Conservation (phyloP, 2,329 filamentous ascomycete genomes). For the Ilyonectria mors-panacis region DNA sequence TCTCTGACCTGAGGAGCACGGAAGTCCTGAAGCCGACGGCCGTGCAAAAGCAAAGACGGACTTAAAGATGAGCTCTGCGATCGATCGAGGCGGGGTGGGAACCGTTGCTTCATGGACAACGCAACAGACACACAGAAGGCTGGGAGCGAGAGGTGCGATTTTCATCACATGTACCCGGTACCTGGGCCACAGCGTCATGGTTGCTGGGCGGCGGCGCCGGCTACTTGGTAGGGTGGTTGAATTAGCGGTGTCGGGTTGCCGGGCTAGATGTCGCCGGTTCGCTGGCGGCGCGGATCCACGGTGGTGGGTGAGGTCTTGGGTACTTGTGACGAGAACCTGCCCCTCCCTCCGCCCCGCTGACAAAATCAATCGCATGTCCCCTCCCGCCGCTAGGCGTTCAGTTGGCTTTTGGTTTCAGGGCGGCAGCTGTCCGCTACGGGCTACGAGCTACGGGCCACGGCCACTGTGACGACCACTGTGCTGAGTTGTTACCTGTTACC, state of each 20-base stretch:
- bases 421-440: background rate
- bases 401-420: background rate
- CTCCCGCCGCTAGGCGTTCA: slow-evolving; percentile 23
- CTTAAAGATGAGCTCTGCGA: slow-evolving; percentile 32
- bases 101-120: slow-evolving; percentile 13
- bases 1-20: background rate
- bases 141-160: slow-evolving; percentile 8
- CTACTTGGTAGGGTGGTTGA: background rate
- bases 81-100: slow-evolving; percentile 30
- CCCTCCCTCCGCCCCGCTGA: slow-evolving; percentile 21
- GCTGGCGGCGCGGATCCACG: slow-evolving; percentile 7
- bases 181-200: slow-evolving; percentile 18
- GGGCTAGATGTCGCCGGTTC: slow-evolving; percentile 26
- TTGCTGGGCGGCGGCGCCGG: slow-evolving; percentile 8
- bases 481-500: background rate
- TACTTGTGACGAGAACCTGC: slow-evolving; percentile 25
- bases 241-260: slow-evolving; percentile 29
- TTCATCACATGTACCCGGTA: slow-evolving; percentile 24
- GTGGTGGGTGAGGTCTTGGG: slow-evolving; percentile 17
- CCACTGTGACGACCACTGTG: slow-evolving; percentile 19
- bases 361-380: slow-evolving; percentile 18
- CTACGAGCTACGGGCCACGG: too few species aligned
- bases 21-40: background rate
- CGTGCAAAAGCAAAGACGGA: background rate
- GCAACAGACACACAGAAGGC: slow-evolving; percentile 14